Evolutionary conservation across 1,284 basidiomycete species (phyloP), one percentile per base, ranked within the genome.

Genomic region (Ceratobasidium sp.): DNA sequence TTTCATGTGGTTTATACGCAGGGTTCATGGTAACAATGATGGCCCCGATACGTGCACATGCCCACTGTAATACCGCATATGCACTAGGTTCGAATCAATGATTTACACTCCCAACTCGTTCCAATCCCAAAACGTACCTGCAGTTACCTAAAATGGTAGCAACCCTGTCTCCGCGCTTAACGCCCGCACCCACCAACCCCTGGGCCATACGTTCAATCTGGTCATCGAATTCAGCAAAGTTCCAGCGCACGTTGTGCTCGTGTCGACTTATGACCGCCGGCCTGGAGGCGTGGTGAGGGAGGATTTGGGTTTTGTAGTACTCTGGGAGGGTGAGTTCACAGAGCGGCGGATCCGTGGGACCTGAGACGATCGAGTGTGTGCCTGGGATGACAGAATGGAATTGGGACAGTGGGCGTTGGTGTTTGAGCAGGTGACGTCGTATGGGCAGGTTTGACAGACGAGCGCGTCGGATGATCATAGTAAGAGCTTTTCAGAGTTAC

Each of bases 91-190:
- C n/a, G 60, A 74, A 74, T 68, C 71, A 65, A 22, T 34, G n/a
- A 13, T 34, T 52, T 34, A 25, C 35, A 10, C 17, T 47, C 35
- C 34, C 42, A 1, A 20, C 20, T 56, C 65, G 64, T 32, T 73
- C 64, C 32, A 56, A 20, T 13, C 38, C 15, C 55, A 58, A 38
- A 15, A 53, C n/a, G 35, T 49, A 89, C 90, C 90, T 92, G 72
- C 85, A 90, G 72, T 91, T 92, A 3, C 90, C 91, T 91, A 94
- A 91, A 54, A 94, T 80, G 8, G 93, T 89, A 1, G 84, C 92
- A 22, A 94, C 87, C 27, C 92, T 81, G 74, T 94, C 91, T 0
- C 92, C 93, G 75, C 86, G 89, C 76, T 83, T 79, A 7, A 95
- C 86, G 17, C 91, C 92, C 75, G 93, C 78, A 1, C 77, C 78